Evolutionary conservation across 2,329 filamentous ascomycete species (phyloP), one percentile per base, ranked within the genome.

Genomic region (Chaetomium sp.): DNA sequence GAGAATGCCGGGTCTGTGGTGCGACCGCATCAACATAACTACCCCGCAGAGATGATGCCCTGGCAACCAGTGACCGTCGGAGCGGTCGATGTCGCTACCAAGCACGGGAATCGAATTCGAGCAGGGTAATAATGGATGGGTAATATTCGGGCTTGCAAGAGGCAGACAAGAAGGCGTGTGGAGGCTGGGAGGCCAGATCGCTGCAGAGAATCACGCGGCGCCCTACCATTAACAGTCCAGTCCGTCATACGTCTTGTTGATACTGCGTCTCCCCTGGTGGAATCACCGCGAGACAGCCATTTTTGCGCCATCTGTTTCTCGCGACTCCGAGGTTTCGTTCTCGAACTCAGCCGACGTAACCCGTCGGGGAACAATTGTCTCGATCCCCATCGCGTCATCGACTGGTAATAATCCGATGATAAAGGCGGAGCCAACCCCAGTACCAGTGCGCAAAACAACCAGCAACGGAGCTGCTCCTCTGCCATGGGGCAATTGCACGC

Each of bases 1-100:
- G 27, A 58, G 61, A 66, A 65, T 65, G 63, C 63, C 65, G 70
- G 57, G 53, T 59, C 68, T 69, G 70, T 61, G 25, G 69, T 71
- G 70, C 62, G 53, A 70, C 69, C 63, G 38, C 68, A 68, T 62
- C 38, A 54, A 33, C 12, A 33, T 38, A 6, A 19, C 16, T 42
- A 57, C 45, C 54, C 60, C 60, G 47, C 53, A 58, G 45, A 19
- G 10, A 42, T 27, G 45, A 53, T 31, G 54, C 47, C 47, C 9
- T 42, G 31, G 57, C 45, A 51, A 45, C 16, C 31, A 31, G 61
- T 23, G n/a, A n/a, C n/a, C 51, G 23, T 21, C 51, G 63, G 61
- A 57, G 25, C 62, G 42, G 59, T 54, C 33, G 51, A 38, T 21
- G 57, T 53, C 25, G 35, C 38, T 49, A 27, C 35, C 19, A 53